These are phyloP conservation scores for Rhizophagus clarus DNA, from an alignment of 192 early-diverging fungal species.

Conservation along the genomic window DNA sequence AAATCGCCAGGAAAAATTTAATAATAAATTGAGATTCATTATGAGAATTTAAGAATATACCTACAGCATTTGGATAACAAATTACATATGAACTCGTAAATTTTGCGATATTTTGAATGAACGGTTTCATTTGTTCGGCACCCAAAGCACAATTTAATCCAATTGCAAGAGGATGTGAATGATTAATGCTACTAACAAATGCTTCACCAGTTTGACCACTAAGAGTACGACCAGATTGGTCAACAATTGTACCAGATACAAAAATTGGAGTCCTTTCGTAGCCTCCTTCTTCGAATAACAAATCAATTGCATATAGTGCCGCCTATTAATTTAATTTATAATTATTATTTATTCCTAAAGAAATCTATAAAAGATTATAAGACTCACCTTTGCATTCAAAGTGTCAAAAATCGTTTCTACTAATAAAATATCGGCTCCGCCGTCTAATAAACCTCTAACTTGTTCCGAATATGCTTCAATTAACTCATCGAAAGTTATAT, in stretches of 20 bases:
- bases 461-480: constrained; percentile 92
- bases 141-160: constrained; percentile 90
- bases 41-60: constrained; percentile 13
- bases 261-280: constrained; percentile 68
- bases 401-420: constrained; percentile 99
- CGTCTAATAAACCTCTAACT: constrained; percentile 87
- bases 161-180: constrained; percentile 83
- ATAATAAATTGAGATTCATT: background rate
- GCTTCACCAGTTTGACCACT: constrained; percentile 97
- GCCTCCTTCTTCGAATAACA: constrained; percentile 76
- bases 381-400: constrained; percentile 75
- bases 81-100: constrained; percentile 82
- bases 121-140: constrained; percentile 94
- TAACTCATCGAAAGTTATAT: constrained; percentile 93
- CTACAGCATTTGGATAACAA: constrained; percentile 93
- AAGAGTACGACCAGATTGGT: constrained; percentile 93
- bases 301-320: constrained; percentile 89
- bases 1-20: background rate
- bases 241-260: constrained; percentile 94
- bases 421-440: constrained; percentile 89
- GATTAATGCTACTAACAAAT: constrained; percentile 83
- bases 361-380: constrained; percentile 2
- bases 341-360: background rate
- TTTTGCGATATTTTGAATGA: constrained; percentile 87
- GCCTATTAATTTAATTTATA: constrained; percentile 54